Evolutionary conservation across 306 rosid species (phyloP).

Genomic region (Quercus mongolica): DNA sequence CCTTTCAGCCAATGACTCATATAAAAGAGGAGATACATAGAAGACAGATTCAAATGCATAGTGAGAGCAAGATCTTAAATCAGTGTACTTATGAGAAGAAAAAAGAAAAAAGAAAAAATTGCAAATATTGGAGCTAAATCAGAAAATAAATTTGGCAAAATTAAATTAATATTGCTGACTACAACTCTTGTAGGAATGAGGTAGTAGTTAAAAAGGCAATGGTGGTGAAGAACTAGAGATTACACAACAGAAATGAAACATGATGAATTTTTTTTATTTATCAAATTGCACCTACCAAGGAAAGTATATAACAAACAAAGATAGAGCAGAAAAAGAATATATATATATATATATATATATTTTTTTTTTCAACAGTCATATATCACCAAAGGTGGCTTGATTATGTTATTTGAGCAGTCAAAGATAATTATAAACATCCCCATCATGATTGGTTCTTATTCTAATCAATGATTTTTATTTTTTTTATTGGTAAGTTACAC

Average conservation of each 20-base stretch:
- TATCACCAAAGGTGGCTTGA: neutral
- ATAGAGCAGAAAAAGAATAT: neutral
- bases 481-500: too few species aligned
- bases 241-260: neutral
- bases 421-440: neutral
- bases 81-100: too few species aligned
- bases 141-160: neutral
- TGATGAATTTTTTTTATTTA: neutral
- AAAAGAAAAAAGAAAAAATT: neutral
- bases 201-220: neutral
- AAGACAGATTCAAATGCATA: too few species aligned
- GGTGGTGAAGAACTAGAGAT: neutral
- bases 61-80: too few species aligned
- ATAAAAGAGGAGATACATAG: too few species aligned
- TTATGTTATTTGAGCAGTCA: neutral
- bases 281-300: neutral
- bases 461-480: too few species aligned
- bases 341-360: neutral
- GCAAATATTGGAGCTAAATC: neutral
- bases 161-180: too few species aligned
- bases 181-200: neutral
- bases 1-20: too few species aligned
- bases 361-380: neutral
- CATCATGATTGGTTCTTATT: neutral
- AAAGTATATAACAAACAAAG: neutral